A percentile compares a stretch with the other conserved stretches of the same genome.
These are phyloP conservation scores for Mycena sp. DNA, from an alignment of 1,284 basidiomycete genomes.

Conservation along the genomic window DNA sequence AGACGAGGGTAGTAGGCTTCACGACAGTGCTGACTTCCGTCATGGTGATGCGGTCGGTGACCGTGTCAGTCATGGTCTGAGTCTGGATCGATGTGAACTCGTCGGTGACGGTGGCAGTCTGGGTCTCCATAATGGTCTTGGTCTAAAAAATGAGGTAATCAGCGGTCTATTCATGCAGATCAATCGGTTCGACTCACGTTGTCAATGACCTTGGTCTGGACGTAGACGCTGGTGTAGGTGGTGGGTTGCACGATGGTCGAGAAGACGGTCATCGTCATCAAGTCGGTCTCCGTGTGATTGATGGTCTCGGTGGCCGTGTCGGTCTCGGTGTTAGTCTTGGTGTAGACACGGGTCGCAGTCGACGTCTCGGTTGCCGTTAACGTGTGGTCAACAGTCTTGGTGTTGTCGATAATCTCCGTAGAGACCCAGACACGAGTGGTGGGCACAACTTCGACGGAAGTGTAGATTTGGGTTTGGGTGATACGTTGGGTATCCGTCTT, in stretches of 20 bases:
- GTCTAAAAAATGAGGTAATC: constrained; percentile 46
- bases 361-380: constrained; percentile 67
- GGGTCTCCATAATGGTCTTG: constrained; percentile 58
- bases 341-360: constrained; percentile 64
- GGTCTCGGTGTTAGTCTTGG: constrained; percentile 59
- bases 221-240: constrained; percentile 62
- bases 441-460: constrained; percentile 62
- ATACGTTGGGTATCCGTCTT: constrained; percentile 48
- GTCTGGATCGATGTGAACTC: constrained; percentile 50
- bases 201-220: constrained; percentile 67
- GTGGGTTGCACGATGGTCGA: constrained; percentile 60
- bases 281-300: constrained; percentile 51
- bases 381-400: constrained; percentile 63
- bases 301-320: constrained; percentile 55
- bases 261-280: constrained; percentile 55
- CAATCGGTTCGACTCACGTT: constrained; percentile 51
- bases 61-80: constrained; percentile 53
- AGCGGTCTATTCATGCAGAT: neutral
- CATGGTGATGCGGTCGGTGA: constrained; percentile 55
- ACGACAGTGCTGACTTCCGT: constrained; percentile 54
- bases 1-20: constrained; percentile 55
- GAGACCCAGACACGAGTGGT: constrained; percentile 73
- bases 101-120: constrained; percentile 57
- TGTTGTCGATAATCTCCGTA: constrained; percentile 69
- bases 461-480: constrained; percentile 58